phyloP scores from a whole-genome alignment of 139 green algal species.

The Coelastrella sp. region DNA sequence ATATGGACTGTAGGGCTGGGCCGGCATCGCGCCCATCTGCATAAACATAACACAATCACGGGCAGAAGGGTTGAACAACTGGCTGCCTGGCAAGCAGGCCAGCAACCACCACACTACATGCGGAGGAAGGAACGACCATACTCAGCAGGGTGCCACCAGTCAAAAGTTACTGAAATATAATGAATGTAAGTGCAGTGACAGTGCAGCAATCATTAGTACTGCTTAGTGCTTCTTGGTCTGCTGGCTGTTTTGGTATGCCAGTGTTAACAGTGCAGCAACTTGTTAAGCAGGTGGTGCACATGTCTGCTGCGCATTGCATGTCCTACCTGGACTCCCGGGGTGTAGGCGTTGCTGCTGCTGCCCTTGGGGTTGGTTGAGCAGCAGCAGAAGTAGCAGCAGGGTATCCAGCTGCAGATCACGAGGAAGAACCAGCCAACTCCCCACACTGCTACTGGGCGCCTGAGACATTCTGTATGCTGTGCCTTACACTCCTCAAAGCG shows the following conservation, averaged over 20 bases:
- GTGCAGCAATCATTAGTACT: neutral
- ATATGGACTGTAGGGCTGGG: neutral
- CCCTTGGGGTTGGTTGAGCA: slow-evolving; percentile 12
- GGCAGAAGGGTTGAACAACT: too few species aligned
- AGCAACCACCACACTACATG: too few species aligned
- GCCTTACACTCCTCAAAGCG: neutral
- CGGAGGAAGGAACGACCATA: too few species aligned
- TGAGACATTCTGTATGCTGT: neutral
- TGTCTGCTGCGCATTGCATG: neutral
- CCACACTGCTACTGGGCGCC: neutral
- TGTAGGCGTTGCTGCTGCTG: too few species aligned
- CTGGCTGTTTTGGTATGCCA: too few species aligned
- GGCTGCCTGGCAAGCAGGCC: too few species aligned
- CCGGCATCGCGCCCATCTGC: neutral
- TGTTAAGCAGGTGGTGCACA: neutral
- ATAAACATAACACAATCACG: too few species aligned
- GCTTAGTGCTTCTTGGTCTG: neutral
- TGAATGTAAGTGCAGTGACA: too few species aligned
- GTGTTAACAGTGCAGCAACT: neutral
- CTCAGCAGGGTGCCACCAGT: too few species aligned
- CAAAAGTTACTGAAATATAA: too few species aligned
- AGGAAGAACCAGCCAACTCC: slow-evolving; percentile 34
- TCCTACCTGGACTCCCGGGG: neutral
- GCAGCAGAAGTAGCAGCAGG: slow-evolving; percentile 49
- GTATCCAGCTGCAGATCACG: slow-evolving; percentile 12